These are phyloP conservation scores for Circinella minor DNA, from an alignment of 371 early-diverging fungal genomes.

Conservation along the genomic window DNA sequence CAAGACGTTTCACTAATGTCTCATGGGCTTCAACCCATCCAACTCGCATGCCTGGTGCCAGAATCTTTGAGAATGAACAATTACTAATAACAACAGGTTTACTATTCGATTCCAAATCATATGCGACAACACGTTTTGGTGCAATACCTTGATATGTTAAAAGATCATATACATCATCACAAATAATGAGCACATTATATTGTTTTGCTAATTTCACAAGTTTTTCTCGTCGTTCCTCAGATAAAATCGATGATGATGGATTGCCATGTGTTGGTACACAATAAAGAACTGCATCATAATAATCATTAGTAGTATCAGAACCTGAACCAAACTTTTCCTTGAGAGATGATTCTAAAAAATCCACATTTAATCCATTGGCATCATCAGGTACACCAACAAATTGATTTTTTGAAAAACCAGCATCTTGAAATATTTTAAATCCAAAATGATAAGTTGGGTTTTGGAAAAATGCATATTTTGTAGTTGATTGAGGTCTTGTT, in stretches of 20 bases:
- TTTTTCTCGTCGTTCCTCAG: slow-evolving; percentile 34
- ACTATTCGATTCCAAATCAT: slow-evolving; percentile 31
- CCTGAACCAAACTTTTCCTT: slow-evolving; percentile 5
- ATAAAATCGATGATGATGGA: slow-evolving; percentile 52
- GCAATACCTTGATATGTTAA: slow-evolving; percentile 35
- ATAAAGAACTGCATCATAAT: slow-evolving; percentile 48
- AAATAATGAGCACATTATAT: slow-evolving; percentile 61
- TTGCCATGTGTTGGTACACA: slow-evolving; percentile 68
- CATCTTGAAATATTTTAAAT: slow-evolving; percentile 51
- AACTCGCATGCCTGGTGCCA: slow-evolving; percentile 43
- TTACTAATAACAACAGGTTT: slow-evolving; percentile 44
- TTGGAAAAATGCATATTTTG: slow-evolving; percentile 51
- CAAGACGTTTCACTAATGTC: slow-evolving; percentile 30
- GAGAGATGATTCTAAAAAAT: slow-evolving; percentile 23
- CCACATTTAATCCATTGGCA: slow-evolving; percentile 28
- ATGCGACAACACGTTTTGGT: slow-evolving; percentile 34
- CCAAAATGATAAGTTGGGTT: slow-evolving; percentile 68
- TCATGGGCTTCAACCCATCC: slow-evolving; percentile 45
- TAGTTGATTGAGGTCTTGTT: slow-evolving; percentile 29
- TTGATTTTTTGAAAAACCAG: slow-evolving; percentile 39
- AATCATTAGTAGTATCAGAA: neutral
- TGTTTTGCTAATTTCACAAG: slow-evolving; percentile 52
- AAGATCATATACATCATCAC: slow-evolving; percentile 70
- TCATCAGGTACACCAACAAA: slow-evolving; percentile 42
- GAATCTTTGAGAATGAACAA: slow-evolving; percentile 47